Evolutionary conservation across 768 basidiomycete genomes (phyloP).

Genomic region (Termitomyces eurrhizus): DNA sequence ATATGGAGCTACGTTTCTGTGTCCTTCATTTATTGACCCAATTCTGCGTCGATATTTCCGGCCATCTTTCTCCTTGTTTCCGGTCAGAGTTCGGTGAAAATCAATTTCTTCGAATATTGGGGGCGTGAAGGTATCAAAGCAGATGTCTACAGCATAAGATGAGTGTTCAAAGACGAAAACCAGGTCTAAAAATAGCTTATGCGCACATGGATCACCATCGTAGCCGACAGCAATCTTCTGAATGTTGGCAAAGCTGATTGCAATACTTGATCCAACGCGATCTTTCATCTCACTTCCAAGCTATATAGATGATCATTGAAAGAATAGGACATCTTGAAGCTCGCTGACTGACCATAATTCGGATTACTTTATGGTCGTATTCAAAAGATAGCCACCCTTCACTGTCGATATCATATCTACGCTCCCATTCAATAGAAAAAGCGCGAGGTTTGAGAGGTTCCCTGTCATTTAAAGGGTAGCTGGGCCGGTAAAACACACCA

Average conservation of each 20-base stretch:
- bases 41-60: conserved; percentile 55
- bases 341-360: conserved; percentile 45
- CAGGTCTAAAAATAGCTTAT: conserved; percentile 2
- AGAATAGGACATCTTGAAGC: neutral
- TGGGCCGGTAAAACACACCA: conserved; percentile 49
- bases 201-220: conserved; percentile 65
- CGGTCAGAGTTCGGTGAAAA: conserved; percentile 49
- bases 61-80: conserved; percentile 33
- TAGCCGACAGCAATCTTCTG: conserved; percentile 56
- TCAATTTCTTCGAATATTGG: conserved; percentile 59
- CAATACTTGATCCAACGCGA: conserved; percentile 44
- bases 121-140: conserved; percentile 65
- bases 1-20: conserved; percentile 60
- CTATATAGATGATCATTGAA: conserved; percentile 29
- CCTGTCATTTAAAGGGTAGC: conserved; percentile 25
- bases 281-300: conserved; percentile 57
- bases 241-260: conserved; percentile 55
- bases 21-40: conserved; percentile 53
- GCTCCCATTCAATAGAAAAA: conserved; percentile 73
- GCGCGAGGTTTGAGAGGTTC: conserved; percentile 34
- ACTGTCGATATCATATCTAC: conserved; percentile 40
- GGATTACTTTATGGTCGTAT: conserved; percentile 66
- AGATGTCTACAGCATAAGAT: conserved; percentile 42
- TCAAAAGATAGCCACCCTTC: conserved; percentile 57
- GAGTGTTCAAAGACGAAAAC: conserved; percentile 4